Base-by-base conservation (phyloP, 2,329 filamentous ascomycete species). In the Macrophomina pseudophaseolina region DNA sequence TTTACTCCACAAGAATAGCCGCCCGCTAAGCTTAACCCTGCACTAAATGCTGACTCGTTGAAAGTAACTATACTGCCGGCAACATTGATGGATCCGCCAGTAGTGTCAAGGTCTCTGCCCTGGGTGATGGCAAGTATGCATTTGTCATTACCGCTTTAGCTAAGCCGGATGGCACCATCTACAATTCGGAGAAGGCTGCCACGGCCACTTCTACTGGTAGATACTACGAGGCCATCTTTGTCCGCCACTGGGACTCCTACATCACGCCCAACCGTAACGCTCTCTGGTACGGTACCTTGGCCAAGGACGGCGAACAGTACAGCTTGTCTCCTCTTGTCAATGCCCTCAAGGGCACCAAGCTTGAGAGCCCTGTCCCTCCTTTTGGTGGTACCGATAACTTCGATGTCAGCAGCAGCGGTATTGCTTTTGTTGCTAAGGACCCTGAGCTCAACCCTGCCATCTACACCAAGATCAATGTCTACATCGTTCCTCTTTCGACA, bases 341-440 rank as follows among this genome's bases (percentile, higher is more conserved):
- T 73, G 86, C 89, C 2, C 81, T 94, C 48, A 83, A 84, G 12
- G 86, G 83, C 16, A 88, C 76, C 51, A 75, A 77, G 18, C 82
- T 91, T 33, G 89, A 87, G 72, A 89, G 82, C 59, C 94, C 91
- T 0, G 87, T 93, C 18, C 88, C 86, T 58, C 90, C 92, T 0
- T 96, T 97, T 72, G 93, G 93, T 3, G 92, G 91, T 23, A 81
- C 87, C 0, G 86, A 88, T n/a, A 90, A 96, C 76, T 97, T 94
- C 72, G 92, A 96, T 73, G 86, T 94, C 67, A 85, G 88, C 67
- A 78, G 80, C 35, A 78, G 82, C 52, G 91, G 90, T 0, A 83
- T 94, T 63, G 86, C 89, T 6, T 94, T 94, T 72, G 87, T 93
- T 9, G 86, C 91, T 8, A 92, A 92, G 71, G 91, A 93, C 72